Conservation (phyloP, 2,329 filamentous ascomycete genomes). For the Dothidotthia symphoricarpi region DNA sequence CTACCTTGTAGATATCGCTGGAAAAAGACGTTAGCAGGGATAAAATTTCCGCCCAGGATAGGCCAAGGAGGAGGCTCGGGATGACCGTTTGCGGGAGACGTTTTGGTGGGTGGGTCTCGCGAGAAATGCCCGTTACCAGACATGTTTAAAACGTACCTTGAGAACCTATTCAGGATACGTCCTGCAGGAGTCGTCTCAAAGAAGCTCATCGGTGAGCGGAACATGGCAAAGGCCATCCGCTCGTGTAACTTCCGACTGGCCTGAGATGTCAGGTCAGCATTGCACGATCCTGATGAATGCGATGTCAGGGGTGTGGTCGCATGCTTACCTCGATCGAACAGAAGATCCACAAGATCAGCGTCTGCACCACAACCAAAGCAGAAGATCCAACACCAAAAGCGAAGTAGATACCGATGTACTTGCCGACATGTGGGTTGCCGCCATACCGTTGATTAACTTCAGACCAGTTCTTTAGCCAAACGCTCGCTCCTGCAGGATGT, state of each 20-base stretch:
- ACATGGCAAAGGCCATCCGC: slow-evolving; percentile 94
- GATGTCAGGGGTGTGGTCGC: slow-evolving; percentile 5
- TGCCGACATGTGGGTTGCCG: slow-evolving; percentile 73
- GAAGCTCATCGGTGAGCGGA: slow-evolving; percentile 97
- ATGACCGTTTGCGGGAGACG: not conserved
- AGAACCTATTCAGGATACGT: slow-evolving; percentile 95
- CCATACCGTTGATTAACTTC: slow-evolving; percentile 69
- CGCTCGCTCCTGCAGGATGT: slow-evolving; percentile 62
- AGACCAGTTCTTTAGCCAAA: slow-evolving; percentile 95
- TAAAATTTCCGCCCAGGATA: not conserved
- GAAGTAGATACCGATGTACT: slow-evolving; percentile 94
- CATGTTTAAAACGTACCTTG: slow-evolving; percentile 59
- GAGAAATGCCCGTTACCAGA: not conserved
- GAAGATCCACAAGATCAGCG: slow-evolving; percentile 96
- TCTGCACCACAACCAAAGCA: slow-evolving; percentile 82
- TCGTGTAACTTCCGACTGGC: slow-evolving; percentile 96
- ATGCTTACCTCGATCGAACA: slow-evolving; percentile 89
- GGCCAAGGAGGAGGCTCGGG: not conserved
- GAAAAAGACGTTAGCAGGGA: slow-evolving; percentile 18
- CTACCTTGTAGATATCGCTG: slow-evolving; percentile 76
- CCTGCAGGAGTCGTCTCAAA: slow-evolving; percentile 96
- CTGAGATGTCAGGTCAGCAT: slow-evolving; percentile 45
- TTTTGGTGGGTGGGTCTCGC: slow-evolving; percentile 7
- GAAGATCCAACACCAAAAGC: slow-evolving; percentile 88
- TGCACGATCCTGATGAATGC: slow-evolving; percentile 8